phyloP scores from a whole-genome alignment of 345 rosid species.

The Balakata baccata region DNA sequence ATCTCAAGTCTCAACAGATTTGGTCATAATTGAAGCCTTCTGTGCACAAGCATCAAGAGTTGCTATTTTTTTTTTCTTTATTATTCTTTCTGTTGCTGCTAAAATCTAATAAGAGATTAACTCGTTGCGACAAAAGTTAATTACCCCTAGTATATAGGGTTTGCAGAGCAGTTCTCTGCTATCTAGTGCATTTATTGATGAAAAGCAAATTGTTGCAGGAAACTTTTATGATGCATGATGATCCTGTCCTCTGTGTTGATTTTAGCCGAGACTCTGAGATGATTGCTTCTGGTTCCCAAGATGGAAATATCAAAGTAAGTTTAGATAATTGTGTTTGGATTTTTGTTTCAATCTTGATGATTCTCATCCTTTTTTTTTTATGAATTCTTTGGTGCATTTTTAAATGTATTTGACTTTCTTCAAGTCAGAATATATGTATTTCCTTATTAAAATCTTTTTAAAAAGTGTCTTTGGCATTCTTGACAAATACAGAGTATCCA shows the following conservation, averaged over 20 bases:
- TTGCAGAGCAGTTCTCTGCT: not conserved
- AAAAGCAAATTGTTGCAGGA: slow-evolving; percentile 51
- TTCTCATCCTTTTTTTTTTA: not conserved
- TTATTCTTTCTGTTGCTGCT: not conserved
- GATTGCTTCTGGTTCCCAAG: slow-evolving; percentile 94
- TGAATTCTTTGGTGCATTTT: not conserved
- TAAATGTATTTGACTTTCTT: not conserved
- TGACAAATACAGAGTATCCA: not conserved
- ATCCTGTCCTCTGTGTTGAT: slow-evolving; percentile 91
- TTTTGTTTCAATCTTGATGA: not conserved
- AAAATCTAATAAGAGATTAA: not conserved
- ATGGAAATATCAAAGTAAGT: slow-evolving; percentile 92
- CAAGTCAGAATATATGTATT: not conserved
- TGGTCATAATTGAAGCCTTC: not conserved
- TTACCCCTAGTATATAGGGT: not conserved
- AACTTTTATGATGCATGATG: slow-evolving; percentile 99
- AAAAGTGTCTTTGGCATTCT: not conserved
- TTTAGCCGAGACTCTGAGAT: slow-evolving; percentile 97
- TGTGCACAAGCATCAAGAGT: not conserved
- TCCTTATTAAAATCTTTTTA: not conserved
- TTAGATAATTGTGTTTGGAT: slow-evolving; percentile 16
- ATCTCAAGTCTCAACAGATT: not conserved
- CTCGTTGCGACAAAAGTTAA: not conserved
- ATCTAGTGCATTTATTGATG: slow-evolving; percentile 18
- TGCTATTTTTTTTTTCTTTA: not conserved